These are phyloP conservation scores for Venturia nashicola DNA, from an alignment of 2,329 filamentous ascomycete genomes.

Conservation along the genomic window DNA sequence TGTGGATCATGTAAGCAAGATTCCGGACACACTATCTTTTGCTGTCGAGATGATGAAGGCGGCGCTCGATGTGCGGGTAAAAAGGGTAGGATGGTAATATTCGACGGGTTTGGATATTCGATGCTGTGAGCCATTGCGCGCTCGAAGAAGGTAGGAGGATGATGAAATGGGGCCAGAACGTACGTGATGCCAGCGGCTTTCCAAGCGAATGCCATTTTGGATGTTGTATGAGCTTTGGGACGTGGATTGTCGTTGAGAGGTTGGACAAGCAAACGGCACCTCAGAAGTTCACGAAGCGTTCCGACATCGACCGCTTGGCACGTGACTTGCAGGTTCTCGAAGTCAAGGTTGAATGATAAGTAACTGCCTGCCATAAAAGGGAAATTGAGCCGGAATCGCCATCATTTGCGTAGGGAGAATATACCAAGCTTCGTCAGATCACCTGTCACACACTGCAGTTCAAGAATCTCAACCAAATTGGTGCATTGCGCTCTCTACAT, in stretches of 20 bases:
- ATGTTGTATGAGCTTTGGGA: slow-evolving; percentile 15
- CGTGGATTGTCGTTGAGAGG: not conserved
- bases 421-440: not conserved
- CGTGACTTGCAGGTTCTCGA: not conserved
- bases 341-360: too few species aligned
- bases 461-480: not conserved
- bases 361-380: too few species aligned
- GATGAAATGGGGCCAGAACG: slow-evolving; percentile 27
- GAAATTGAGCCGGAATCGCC: too few species aligned
- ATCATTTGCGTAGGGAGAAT: not conserved
- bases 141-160: not conserved
- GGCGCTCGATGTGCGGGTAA: not conserved
- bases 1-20: slow-evolving; percentile 30
- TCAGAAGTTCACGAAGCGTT: too few species aligned
- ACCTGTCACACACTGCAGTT: not conserved
- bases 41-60: not conserved
- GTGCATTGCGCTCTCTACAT: not conserved
- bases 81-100: not conserved
- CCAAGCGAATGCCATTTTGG: slow-evolving; percentile 94
- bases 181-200: slow-evolving; percentile 96
- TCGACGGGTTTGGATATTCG: not conserved
- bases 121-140: slow-evolving; percentile 4
- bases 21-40: not conserved
- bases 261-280: not conserved
- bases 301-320: not conserved